phyloP scores from a whole-genome alignment of 2,329 filamentous ascomycete genomes.

The Septoria petroselini region DNA sequence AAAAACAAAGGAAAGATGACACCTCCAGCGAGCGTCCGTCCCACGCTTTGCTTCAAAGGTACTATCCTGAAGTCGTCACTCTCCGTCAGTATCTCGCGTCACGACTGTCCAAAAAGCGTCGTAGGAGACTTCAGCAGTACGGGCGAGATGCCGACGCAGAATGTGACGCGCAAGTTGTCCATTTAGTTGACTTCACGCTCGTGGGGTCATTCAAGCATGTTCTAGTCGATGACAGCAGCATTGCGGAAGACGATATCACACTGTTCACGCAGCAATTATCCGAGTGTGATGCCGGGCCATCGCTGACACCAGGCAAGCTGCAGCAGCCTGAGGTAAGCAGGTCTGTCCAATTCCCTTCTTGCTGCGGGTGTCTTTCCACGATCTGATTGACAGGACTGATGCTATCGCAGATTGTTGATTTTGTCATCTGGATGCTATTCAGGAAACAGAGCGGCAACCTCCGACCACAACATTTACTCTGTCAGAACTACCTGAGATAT shows the following conservation, averaged over 20 bases:
- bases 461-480: constrained; percentile 71
- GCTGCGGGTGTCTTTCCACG: constrained; percentile 50
- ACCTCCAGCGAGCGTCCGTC: constrained; percentile 9
- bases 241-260: constrained; percentile 42
- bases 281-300: constrained; percentile 26
- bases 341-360: constrained; percentile 19
- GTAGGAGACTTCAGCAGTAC: constrained; percentile 28
- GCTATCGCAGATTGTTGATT: constrained; percentile 47
- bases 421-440: constrained; percentile 71
- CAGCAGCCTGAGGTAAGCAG: constrained; percentile 46
- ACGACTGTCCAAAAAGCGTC: constrained; percentile 27
- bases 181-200: constrained; percentile 66
- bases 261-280: constrained; percentile 47
- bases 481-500: constrained; percentile 71
- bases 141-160: constrained; percentile 18
- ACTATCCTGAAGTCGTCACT: constrained; percentile 32
- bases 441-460: constrained; percentile 50
- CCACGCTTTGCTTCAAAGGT: constrained; percentile 27
- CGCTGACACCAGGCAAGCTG: constrained; percentile 30
- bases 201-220: constrained; percentile 54
- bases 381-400: constrained; percentile 7
- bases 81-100: constrained; percentile 33
- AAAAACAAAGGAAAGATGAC: constrained; percentile 17
- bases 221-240: constrained; percentile 23
- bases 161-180: constrained; percentile 43